Evolutionary conservation across 805 yeast species (phyloP).

Genomic region (Sugiyamaella chiloensis): DNA sequence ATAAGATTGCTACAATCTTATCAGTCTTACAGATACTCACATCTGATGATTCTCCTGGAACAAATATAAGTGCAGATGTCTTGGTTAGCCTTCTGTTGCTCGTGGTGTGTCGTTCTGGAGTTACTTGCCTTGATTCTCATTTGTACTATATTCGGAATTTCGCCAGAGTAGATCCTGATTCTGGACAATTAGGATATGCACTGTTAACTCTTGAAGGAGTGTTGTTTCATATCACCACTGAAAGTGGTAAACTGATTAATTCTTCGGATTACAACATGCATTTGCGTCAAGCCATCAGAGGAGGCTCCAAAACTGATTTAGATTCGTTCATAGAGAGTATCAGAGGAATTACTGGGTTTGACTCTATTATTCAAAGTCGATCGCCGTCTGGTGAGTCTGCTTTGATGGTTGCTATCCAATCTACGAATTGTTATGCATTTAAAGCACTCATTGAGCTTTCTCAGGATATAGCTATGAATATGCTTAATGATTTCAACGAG

Average conservation of each 20-base stretch:
- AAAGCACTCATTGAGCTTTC: slow-evolving; percentile 38
- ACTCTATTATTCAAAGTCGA: slow-evolving; percentile 37
- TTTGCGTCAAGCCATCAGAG: slow-evolving; percentile 53
- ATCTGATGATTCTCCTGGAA: background rate
- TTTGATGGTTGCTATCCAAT: slow-evolving; percentile 57
- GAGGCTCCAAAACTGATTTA: slow-evolving; percentile 26
- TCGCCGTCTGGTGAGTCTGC: slow-evolving; percentile 67
- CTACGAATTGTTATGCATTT: slow-evolving; percentile 46
- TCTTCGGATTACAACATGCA: slow-evolving; percentile 47
- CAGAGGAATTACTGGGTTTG: slow-evolving; percentile 12
- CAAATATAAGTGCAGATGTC: slow-evolving; percentile 72
- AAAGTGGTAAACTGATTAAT: slow-evolving; percentile 37
- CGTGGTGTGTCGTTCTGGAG: slow-evolving; percentile 62
- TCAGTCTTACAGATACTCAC: slow-evolving; percentile 49
- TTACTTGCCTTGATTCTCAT: slow-evolving; percentile 58
- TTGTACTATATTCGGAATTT: slow-evolving; percentile 63
- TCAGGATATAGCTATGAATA: slow-evolving; percentile 60
- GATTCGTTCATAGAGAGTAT: slow-evolving; percentile 9
- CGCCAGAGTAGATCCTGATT: slow-evolving; percentile 44
- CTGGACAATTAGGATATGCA: slow-evolving; percentile 72
- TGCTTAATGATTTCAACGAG: slow-evolving; percentile 59
- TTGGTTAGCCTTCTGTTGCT: slow-evolving; percentile 68
- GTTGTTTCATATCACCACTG: slow-evolving; percentile 55
- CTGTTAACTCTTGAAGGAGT: slow-evolving; percentile 84
- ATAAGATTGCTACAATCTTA: slow-evolving; percentile 38